Conservation (phyloP, 2,329 filamentous ascomycete species). For the Diplocarpon mali region DNA sequence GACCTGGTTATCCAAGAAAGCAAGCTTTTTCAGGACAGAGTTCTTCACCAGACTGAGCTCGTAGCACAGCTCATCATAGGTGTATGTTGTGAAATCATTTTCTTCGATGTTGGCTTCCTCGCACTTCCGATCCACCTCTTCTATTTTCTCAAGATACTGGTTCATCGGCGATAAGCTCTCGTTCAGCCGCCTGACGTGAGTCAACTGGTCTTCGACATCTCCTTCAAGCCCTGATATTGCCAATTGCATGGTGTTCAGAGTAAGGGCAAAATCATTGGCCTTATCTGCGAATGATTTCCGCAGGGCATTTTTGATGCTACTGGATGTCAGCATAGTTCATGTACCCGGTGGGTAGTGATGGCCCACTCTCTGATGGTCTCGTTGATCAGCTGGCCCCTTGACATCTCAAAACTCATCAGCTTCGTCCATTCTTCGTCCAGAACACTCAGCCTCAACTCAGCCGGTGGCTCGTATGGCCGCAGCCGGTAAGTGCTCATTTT, state of each 20-base stretch:
- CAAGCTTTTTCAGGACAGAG: constrained; percentile 89
- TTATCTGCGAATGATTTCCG: constrained; percentile 93
- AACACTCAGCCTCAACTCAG: constrained; percentile 69
- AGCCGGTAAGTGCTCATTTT: constrained; percentile 92
- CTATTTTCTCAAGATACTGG: constrained; percentile 80
- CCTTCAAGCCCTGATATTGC: constrained; percentile 96
- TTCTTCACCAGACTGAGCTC: constrained; percentile 85
- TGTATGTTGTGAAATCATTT: constrained; percentile 99
- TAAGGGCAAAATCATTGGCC: constrained; percentile 93
- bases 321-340: constrained; percentile 23
- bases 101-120: constrained; percentile 97
- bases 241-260: constrained; percentile 86
- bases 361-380: constrained; percentile 89
- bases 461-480: constrained; percentile 80
- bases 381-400: constrained; percentile 86
- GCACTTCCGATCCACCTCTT: constrained; percentile 76
- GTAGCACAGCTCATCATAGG: constrained; percentile 90
- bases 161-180: constrained; percentile 83
- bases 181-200: constrained; percentile 76
- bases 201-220: constrained; percentile 87
- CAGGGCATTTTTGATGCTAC: constrained; percentile 84
- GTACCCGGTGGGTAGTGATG: constrained; percentile 2
- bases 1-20: constrained; percentile 96
- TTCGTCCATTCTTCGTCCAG: constrained; percentile 74
- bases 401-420: constrained; percentile 75